Base-by-base conservation (phyloP, 2,329 filamentous ascomycete species). In the Fusarium robinianum region DNA sequence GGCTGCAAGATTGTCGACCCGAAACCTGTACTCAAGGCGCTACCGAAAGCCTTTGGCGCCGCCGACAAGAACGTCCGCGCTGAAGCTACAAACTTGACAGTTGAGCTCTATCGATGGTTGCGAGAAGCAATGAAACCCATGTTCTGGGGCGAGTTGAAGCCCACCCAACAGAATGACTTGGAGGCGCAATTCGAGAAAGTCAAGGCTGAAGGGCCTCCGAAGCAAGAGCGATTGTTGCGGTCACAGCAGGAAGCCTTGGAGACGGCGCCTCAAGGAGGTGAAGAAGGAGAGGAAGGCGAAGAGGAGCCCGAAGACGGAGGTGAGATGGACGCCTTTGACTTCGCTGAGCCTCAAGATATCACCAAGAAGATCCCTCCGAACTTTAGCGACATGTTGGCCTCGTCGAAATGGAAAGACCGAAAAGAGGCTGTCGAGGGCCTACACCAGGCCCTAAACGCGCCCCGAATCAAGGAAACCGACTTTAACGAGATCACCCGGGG, bases 51-150 rank as follows among this genome's bases (percentile, higher is more conserved):
- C 2, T 99, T 96, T 64, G 90, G 89, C 14, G 94, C 97, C 66
- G 92, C 94, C 21, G 94, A 99, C 76, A 99, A 99, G 72, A 97
- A 97, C 66, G 89, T 99, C 11, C 86, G 94, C 69, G 90, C 91
- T 4, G 94, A 96, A 67, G 90, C 91, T 18, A 94, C 94, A 32
- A 90, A 87, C 58, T 75, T 99, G 44, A 87, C 92, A 0, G 89
- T 96, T 33, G 95, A 99, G 65, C 81, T 99, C 45, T 99, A 99
- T 70, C 79, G 94, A 69, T 99, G 95, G 94, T 77, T 99, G 22
- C 87, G 92, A 57, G 94, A 99, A 54, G 92, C 92, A 8, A 96
- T 99, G 84, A 99, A 99, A 67, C 90, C 92, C 24, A 86, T 97
- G 70, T 97, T 99, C 67, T 99, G 94, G 91, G 83, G 80, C 30